Percentiles rank a stretch among this genome's conserved stretches.
phyloP scores from a whole-genome alignment of 1,139 yeast genomes.

The Yamadazyma atlantica region DNA sequence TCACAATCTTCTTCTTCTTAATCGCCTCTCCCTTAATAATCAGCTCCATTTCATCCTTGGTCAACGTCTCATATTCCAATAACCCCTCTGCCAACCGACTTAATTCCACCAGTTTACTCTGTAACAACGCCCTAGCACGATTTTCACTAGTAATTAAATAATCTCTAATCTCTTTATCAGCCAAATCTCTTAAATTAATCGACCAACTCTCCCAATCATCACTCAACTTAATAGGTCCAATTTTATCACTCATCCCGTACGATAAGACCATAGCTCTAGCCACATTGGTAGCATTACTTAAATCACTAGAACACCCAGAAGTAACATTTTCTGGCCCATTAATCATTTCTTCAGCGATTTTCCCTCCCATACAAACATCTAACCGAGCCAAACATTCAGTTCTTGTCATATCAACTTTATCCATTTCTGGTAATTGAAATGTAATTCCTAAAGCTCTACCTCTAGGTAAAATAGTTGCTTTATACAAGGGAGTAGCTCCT shows the following conservation, averaged over 20 bases:
- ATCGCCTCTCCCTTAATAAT: conserved; percentile 77
- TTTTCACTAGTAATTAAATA: conserved; percentile 72
- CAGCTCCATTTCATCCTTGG: conserved; percentile 85
- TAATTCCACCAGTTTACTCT: conserved; percentile 66
- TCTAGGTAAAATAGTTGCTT: conserved; percentile 95
- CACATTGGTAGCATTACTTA: conserved; percentile 83
- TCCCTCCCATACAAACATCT: conserved; percentile 99
- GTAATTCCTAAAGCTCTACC: conserved; percentile 97
- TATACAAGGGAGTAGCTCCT: conserved; percentile 95
- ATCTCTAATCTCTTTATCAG: conserved; percentile 87
- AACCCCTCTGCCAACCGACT: conserved; percentile 90
- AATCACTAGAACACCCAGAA: conserved; percentile 90
- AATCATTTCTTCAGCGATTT: conserved; percentile 90
- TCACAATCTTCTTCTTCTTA: conserved; percentile 61
- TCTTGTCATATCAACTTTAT: conserved; percentile 89
- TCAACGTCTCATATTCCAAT: conserved; percentile 92
- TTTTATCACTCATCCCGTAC: conserved; percentile 92
- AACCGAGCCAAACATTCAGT: conserved; percentile 86
- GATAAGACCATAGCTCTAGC: conserved; percentile 97
- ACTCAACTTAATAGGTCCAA: conserved; percentile 87
- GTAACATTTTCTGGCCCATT: conserved; percentile 93
- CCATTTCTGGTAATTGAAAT: conserved; percentile 97
- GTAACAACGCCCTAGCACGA: conserved; percentile 71
- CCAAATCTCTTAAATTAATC: conserved; percentile 78
- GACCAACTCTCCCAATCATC: conserved; percentile 97